Conservation (phyloP, 495 filamentous ascomycete species). For the Penicillium canariense region DNA sequence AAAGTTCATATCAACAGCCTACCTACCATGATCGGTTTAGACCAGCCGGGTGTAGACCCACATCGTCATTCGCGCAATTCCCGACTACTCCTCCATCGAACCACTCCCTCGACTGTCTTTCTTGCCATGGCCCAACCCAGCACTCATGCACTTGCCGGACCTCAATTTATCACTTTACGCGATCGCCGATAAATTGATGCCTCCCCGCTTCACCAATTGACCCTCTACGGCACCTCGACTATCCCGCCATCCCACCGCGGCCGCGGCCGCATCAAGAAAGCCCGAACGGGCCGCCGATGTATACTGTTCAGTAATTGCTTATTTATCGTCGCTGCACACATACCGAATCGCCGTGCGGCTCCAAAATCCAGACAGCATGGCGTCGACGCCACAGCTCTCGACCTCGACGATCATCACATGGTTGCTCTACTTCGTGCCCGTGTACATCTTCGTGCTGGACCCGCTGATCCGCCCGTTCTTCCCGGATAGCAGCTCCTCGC, state of each 20-base stretch:
- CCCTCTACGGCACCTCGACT: background rate
- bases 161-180: background rate
- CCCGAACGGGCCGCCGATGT: background rate
- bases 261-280: background rate
- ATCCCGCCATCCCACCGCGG: background rate
- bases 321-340: background rate
- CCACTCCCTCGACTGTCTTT: constrained; percentile 1
- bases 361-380: constrained; percentile 13
- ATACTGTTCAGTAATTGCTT: background rate
- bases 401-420: constrained; percentile 35
- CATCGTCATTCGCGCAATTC: constrained; percentile 4
- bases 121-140: background rate
- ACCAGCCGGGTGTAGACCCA: constrained; percentile 15
- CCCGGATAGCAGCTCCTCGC: background rate
- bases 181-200: background rate
- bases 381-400: constrained; percentile 28
- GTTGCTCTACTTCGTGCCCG: constrained; percentile 41
- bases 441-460: constrained; percentile 38
- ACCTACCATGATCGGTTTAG: constrained; percentile 15
- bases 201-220: background rate
- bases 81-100: constrained; percentile 3
- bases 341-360: background rate
- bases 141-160: background rate
- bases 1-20: background rate
- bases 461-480: constrained; percentile 20